Percentiles rank a stretch among this genome's conserved stretches.
Evolutionary conservation across 148 eudicot genomes (phyloP).

Genomic region (Fagopyrum esculentum): DNA sequence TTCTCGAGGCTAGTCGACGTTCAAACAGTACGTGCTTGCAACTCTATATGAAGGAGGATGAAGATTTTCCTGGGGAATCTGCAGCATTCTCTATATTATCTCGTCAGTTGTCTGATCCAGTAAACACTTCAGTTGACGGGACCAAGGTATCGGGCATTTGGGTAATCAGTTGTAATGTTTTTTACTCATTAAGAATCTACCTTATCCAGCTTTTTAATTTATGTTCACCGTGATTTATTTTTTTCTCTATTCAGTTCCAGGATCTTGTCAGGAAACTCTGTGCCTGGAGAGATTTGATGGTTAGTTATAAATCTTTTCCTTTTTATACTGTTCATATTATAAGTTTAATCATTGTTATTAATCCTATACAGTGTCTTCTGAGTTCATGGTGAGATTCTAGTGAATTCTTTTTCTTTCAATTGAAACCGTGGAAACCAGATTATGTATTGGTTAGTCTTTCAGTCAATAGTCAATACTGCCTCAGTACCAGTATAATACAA

Average conservation of each 20-base stretch:
- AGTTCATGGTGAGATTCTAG: background rate
- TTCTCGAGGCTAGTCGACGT: slow-evolving; percentile 76
- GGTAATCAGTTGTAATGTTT: background rate
- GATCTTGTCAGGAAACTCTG: slow-evolving; percentile 66
- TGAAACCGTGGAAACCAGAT: background rate
- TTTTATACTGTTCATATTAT: background rate
- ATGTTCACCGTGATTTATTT: slow-evolving; percentile 11
- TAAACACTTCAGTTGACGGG: slow-evolving; percentile 19
- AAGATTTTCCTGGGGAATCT: slow-evolving; percentile 75
- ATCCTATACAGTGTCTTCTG: background rate
- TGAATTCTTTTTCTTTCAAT: background rate
- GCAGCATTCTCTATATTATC: slow-evolving; percentile 83
- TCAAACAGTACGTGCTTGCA: slow-evolving; percentile 79
- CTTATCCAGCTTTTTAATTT: slow-evolving; percentile 6
- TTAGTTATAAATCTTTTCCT: slow-evolving; percentile 26
- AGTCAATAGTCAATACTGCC: background rate
- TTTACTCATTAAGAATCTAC: background rate
- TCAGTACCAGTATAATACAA: background rate
- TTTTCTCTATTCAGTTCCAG: slow-evolving; percentile 45
- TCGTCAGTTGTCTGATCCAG: slow-evolving; percentile 60
- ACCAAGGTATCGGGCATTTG: slow-evolving; percentile 33
- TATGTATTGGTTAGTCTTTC: background rate
- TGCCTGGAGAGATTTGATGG: slow-evolving; percentile 97
- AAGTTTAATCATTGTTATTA: background rate
- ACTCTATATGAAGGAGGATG: slow-evolving; percentile 70